Conservation (phyloP, 371 early-diverging fungal genomes). For the Mortierella sp. region DNA sequence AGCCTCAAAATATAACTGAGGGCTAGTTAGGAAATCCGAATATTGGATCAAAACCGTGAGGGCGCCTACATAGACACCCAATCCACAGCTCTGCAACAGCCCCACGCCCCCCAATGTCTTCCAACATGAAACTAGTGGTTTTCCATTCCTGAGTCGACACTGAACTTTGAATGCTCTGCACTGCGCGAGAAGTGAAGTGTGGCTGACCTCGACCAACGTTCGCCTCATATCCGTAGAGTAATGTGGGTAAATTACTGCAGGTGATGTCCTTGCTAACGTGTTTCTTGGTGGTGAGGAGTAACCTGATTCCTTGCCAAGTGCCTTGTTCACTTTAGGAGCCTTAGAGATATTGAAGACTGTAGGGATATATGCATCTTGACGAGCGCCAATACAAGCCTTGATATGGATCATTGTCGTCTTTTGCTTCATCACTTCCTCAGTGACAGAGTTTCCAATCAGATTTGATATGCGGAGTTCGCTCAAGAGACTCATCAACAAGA, state of each 20-base stretch:
- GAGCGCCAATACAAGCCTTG: constrained; percentile 44
- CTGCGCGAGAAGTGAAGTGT: constrained; percentile 77
- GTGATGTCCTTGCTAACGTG: constrained; percentile 55
- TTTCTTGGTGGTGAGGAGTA: constrained; percentile 62
- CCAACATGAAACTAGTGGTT: constrained; percentile 77
- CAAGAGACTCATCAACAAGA: constrained; percentile 68
- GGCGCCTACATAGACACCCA: constrained; percentile 81
- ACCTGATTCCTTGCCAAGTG: constrained; percentile 69
- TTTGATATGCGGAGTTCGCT: constrained; percentile 67
- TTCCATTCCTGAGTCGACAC: constrained; percentile 72
- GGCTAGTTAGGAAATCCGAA: constrained; percentile 36
- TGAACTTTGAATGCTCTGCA: constrained; percentile 85
- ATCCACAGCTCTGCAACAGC: constrained; percentile 73
- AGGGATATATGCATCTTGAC: constrained; percentile 56
- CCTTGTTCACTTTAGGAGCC: constrained; percentile 65
- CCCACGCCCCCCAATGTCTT: constrained; percentile 79
- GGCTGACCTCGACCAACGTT: constrained; percentile 70
- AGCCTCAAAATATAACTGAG: constrained; percentile 40
- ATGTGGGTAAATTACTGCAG: constrained; percentile 67
- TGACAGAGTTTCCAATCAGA: constrained; percentile 71
- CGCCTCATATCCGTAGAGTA: constrained; percentile 67
- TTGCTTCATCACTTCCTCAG: constrained; percentile 77
- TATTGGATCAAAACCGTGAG: constrained; percentile 48
- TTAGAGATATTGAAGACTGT: constrained; percentile 68
- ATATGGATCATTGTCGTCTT: constrained; percentile 58